phyloP scores from a whole-genome alignment of 768 basidiomycete genomes.

The Pulveroboletus frians region DNA sequence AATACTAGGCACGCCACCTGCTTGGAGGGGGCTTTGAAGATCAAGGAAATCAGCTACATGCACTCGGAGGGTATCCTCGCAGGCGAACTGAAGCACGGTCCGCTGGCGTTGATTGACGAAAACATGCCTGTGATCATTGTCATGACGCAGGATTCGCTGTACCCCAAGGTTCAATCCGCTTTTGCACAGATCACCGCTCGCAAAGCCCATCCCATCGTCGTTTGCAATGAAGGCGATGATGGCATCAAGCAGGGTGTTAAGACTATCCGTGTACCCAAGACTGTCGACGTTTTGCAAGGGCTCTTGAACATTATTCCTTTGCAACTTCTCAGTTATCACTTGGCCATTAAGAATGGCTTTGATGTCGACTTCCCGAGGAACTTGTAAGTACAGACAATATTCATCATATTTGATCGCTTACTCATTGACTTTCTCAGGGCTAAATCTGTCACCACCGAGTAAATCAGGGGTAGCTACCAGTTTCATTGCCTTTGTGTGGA shows the following conservation, averaged over 20 bases:
- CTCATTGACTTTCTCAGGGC: slow-evolving; percentile 41
- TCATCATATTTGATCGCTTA: slow-evolving; percentile 1
- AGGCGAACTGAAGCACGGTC: slow-evolving; percentile 98
- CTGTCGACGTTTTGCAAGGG: slow-evolving; percentile 93
- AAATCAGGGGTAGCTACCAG: slow-evolving; percentile 21
- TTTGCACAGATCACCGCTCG: slow-evolving; percentile 96
- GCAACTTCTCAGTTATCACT: slow-evolving; percentile 92
- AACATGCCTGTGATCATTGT: slow-evolving; percentile 99
- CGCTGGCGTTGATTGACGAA: slow-evolving; percentile 95
- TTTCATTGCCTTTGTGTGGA: not conserved
- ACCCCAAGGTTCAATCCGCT: slow-evolving; percentile 96
- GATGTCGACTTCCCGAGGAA: slow-evolving; percentile 99
- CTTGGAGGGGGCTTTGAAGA: slow-evolving; percentile 96
- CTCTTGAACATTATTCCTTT: slow-evolving; percentile 95
- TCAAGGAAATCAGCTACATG: slow-evolving; percentile 96
- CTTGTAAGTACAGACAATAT: slow-evolving; percentile 50
- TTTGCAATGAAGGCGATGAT: slow-evolving; percentile 91
- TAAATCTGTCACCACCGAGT: slow-evolving; percentile 74
- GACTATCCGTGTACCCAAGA: slow-evolving; percentile 92
- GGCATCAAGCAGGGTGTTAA: slow-evolving; percentile 68
- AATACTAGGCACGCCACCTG: slow-evolving; percentile 79
- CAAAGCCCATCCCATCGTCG: slow-evolving; percentile 90
- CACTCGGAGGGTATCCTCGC: slow-evolving; percentile 76
- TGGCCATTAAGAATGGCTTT: slow-evolving; percentile 92
- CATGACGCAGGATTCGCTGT: slow-evolving; percentile 98